phyloP scores from a whole-genome alignment of 306 rosid species.

The Herpetospermum pedunculosum region DNA sequence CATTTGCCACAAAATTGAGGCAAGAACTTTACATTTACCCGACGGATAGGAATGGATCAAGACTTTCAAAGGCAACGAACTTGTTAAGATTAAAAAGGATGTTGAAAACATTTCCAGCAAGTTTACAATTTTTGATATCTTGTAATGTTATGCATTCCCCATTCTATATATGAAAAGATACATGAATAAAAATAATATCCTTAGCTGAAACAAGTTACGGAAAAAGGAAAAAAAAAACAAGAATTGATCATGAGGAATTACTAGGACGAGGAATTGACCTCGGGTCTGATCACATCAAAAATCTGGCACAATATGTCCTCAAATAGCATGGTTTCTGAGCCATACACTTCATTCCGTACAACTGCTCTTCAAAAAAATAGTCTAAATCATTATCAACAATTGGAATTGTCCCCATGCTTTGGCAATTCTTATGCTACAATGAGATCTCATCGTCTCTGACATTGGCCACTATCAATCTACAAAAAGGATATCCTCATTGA shows the following conservation, averaged over 20 bases:
- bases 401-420: too few relatives aligned
- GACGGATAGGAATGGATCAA: slow-evolving; percentile 94
- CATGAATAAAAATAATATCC: not conserved
- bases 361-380: slow-evolving; percentile 91
- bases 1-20: not conserved
- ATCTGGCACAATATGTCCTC: slow-evolving; percentile 96
- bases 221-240: slow-evolving; percentile 3
- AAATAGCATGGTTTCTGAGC: slow-evolving; percentile 93
- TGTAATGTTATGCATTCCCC: slow-evolving; percentile 59
- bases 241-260: not conserved
- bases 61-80: slow-evolving; percentile 95
- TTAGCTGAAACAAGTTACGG: not conserved
- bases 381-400: slow-evolving; percentile 92
- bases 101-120: slow-evolving; percentile 86
- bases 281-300: slow-evolving; percentile 86
- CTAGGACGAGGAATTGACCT: slow-evolving; percentile 36
- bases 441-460: too few relatives aligned
- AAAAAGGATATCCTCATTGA: too few relatives aligned
- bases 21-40: slow-evolving; percentile 36
- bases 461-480: too few relatives aligned
- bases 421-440: too few relatives aligned
- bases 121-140: slow-evolving; percentile 82
- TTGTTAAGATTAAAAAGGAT: slow-evolving; percentile 91
- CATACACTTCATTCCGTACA: slow-evolving; percentile 97
- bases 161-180: slow-evolving; percentile 21